These are phyloP conservation scores for Chlamydomonas schloesseri DNA, from an alignment of 139 green algal species.

Conservation along the genomic window DNA sequence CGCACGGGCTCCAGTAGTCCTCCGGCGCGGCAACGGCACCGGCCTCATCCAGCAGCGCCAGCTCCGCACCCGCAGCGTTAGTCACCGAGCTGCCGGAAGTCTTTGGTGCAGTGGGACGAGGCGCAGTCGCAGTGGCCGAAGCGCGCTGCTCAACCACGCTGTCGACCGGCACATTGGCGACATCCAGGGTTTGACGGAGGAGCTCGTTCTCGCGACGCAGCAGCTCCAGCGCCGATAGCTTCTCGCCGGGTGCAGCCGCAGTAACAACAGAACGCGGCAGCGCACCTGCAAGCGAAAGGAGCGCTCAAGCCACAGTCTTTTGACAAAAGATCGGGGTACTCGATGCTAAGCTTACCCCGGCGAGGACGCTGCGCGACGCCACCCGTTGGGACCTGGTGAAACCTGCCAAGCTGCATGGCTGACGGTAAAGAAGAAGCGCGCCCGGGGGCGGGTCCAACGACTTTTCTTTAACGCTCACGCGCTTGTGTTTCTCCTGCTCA, in stretches of 20 bases:
- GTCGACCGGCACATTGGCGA: conserved; percentile 51
- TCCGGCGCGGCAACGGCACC: not conserved
- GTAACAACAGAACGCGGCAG: not conserved
- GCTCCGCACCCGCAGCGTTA: not conserved
- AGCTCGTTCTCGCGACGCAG: conserved; percentile 84
- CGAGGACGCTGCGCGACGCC: not conserved
- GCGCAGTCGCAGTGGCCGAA: not conserved
- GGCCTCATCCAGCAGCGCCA: conserved; percentile 15
- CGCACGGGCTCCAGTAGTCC: conserved; percentile 64
- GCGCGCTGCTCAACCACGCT: not conserved
- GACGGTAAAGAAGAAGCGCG: too few species aligned
- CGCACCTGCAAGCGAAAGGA: not conserved
- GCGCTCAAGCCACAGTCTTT: too few species aligned
- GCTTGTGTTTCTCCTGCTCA: too few species aligned
- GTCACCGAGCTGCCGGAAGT: not conserved
- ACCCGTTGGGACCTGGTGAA: not conserved
- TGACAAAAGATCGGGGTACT: not conserved
- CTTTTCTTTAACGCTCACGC: too few species aligned
- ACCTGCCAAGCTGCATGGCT: conserved; percentile 31
- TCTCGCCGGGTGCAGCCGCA: conserved; percentile 33
- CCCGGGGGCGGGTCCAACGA: too few species aligned
- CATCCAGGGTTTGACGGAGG: conserved; percentile 71
- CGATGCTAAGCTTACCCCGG: not conserved
- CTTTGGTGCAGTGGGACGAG: too few species aligned
- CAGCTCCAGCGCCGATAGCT: conserved; percentile 68